Conservation (phyloP, 2,329 filamentous ascomycete genomes). For the Tolypocladium sp. region DNA sequence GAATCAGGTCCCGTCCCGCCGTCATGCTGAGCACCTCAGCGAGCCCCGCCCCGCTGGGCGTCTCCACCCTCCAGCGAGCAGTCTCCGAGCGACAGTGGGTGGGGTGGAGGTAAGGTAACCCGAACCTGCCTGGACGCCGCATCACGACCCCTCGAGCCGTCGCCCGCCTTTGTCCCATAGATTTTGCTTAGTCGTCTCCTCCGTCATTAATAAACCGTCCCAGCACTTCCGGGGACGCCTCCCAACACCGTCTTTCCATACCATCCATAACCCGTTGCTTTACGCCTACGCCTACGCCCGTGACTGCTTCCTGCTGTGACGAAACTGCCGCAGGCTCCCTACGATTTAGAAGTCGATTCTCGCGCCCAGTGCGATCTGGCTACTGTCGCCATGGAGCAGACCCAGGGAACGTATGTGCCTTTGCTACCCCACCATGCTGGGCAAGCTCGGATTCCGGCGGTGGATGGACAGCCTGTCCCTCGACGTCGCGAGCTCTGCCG, state of each 20-base stretch:
- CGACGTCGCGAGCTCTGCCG: neutral
- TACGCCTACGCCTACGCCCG: neutral
- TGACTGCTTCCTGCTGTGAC: neutral
- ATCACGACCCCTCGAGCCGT: neutral
- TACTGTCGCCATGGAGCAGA: conserved; percentile 8
- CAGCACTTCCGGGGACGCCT: conserved; percentile 7
- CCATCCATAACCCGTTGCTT: neutral
- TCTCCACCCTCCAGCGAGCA: neutral
- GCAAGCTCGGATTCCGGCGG: conserved; percentile 4
- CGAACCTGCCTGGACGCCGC: neutral
- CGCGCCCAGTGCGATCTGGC: conserved; percentile 5
- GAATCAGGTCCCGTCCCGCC: neutral
- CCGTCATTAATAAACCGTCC: conserved; percentile 8
- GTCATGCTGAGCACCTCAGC: neutral
- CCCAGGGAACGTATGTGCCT: conserved; percentile 6
- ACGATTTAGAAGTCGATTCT: neutral
- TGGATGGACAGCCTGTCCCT: neutral
- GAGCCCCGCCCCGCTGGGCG: neutral
- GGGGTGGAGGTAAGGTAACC: neutral
- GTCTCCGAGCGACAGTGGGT: neutral
- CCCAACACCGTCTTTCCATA: neutral
- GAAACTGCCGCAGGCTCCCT: neutral
- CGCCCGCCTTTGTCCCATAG: neutral
- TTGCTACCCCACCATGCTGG: conserved; percentile 6
- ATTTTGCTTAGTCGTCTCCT: neutral